Evolutionary conservation across 208 protist genomes (phyloP).

Genomic region (Trypanosoma lewisi): DNA sequence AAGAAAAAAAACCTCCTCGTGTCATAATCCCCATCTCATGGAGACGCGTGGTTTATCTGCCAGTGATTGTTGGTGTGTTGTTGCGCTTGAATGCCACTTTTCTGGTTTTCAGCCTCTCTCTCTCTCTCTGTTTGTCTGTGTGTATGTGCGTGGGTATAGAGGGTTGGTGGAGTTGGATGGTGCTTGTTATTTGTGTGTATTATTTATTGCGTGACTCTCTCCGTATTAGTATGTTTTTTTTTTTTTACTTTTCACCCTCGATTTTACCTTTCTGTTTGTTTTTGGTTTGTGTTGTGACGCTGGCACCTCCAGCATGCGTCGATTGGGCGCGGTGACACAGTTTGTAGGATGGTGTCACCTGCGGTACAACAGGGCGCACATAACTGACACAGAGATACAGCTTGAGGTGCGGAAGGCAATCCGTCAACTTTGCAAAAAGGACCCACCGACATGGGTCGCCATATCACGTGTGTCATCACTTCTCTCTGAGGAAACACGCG

Average conservation of each 20-base stretch:
- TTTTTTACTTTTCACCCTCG: conserved; percentile 10
- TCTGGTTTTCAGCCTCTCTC: too few relatives aligned
- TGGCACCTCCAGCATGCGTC: conserved; percentile 6
- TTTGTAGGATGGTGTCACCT: background rate
- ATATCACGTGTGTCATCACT: conserved; percentile 19
- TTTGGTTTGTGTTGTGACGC: background rate
- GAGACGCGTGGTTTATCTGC: too few relatives aligned
- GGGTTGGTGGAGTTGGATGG: too few relatives aligned
- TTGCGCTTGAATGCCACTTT: too few relatives aligned
- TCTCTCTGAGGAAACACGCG: conserved; percentile 22
- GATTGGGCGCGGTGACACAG: background rate
- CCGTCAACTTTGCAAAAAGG: background rate
- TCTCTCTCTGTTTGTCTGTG: too few relatives aligned
- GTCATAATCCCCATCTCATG: too few relatives aligned
- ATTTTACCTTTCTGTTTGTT: conserved; percentile 4
- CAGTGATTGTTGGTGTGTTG: too few relatives aligned
- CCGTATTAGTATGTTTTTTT: conserved; percentile 5
- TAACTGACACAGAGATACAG: background rate
- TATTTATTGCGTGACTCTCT: too few relatives aligned
- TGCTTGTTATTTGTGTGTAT: too few relatives aligned
- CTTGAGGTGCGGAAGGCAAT: conserved; percentile 7
- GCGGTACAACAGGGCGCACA: background rate
- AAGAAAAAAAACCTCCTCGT: too few relatives aligned
- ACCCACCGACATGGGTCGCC: conserved; percentile 11
- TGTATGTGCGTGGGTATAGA: background rate